phyloP scores from a whole-genome alignment of 1,284 basidiomycete species.

The Cryptococcus sp. region DNA sequence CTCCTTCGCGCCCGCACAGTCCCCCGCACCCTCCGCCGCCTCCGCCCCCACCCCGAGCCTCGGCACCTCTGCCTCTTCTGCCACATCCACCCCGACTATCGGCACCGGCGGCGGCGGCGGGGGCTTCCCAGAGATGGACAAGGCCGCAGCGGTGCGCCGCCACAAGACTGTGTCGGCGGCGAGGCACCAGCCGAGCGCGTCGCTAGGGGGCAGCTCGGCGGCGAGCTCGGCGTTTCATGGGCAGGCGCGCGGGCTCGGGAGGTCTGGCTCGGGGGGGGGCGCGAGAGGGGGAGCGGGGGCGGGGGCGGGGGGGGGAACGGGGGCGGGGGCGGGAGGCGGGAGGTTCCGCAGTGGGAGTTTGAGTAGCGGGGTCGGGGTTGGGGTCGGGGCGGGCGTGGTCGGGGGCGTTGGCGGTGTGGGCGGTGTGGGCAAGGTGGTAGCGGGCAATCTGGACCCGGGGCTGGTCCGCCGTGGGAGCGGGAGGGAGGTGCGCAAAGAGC shows the following conservation, averaged over 20 bases:
- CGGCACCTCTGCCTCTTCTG: slow-evolving; percentile 4
- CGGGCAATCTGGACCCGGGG: slow-evolving; percentile 24
- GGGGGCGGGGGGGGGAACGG: neutral
- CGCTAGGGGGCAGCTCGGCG: slow-evolving; percentile 26
- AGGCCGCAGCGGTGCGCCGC: slow-evolving; percentile 31
- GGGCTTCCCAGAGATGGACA: slow-evolving; percentile 36
- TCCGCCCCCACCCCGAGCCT: neutral
- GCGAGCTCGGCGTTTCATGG: slow-evolving; percentile 30
- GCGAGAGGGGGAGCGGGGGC: neutral
- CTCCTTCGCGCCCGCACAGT: slow-evolving; percentile 16
- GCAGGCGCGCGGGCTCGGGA: neutral
- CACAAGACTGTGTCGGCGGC: slow-evolving; percentile 37
- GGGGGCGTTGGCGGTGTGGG: slow-evolving; percentile 5
- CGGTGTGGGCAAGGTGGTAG: slow-evolving; percentile 26
- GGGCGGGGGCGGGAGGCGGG: no score
- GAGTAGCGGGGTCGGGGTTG: neutral
- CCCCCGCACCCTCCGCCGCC: neutral
- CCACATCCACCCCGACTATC: no score
- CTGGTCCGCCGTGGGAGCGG: slow-evolving; percentile 29
- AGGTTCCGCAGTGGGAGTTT: neutral
- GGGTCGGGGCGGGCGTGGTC: neutral
- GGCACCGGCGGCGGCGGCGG: no score
- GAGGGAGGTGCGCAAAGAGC: slow-evolving; percentile 27
- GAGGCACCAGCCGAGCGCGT: slow-evolving; percentile 28
- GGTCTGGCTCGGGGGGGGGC: neutral